These are phyloP conservation scores for Penicillium psychrofluorescens DNA, from an alignment of 495 filamentous ascomycete genomes.

Conservation along the genomic window DNA sequence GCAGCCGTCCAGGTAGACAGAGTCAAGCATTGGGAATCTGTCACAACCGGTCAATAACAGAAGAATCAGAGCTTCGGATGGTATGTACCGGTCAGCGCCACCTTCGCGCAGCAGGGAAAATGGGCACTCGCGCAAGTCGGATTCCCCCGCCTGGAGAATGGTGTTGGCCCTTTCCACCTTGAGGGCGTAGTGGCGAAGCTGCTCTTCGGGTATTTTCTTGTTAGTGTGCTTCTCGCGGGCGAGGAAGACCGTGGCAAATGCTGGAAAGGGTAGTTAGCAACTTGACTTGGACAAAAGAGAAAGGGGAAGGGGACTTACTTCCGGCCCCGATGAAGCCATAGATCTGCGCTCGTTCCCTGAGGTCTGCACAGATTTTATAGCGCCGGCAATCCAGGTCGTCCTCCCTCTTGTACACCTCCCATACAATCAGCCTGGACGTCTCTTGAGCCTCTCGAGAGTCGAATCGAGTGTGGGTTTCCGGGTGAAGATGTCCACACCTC, in stretches of 20 bases:
- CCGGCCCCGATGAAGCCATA: constrained; percentile 14
- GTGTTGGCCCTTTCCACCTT: constrained; percentile 7
- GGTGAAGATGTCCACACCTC: constrained; percentile 1
- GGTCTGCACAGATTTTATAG: background rate
- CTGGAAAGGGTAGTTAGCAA: constrained; percentile 10
- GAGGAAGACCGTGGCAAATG: constrained; percentile 15
- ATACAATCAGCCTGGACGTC: too few species aligned
- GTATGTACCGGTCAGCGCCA: constrained; percentile 5
- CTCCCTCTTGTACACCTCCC: too few species aligned
- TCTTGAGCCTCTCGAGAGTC: background rate
- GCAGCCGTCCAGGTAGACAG: constrained; percentile 18
- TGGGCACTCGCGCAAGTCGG: background rate
- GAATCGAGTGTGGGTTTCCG: background rate
- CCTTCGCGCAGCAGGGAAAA: too few species aligned
- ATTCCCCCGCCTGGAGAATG: constrained; percentile 1
- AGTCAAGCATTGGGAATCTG: constrained; percentile 19
- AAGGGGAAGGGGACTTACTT: constrained; percentile 6
- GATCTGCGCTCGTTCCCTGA: constrained; percentile 4
- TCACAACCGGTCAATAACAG: constrained; percentile 12
- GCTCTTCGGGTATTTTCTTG: background rate
- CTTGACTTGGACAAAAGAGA: background rate
- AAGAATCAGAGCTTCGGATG: constrained; percentile 17
- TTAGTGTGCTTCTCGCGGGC: constrained; percentile 4
- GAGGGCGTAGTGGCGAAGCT: constrained; percentile 11
- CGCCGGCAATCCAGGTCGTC: too few species aligned